These are phyloP conservation scores for Myochromella boudieri DNA, from an alignment of 768 basidiomycete species.

Conservation along the genomic window DNA sequence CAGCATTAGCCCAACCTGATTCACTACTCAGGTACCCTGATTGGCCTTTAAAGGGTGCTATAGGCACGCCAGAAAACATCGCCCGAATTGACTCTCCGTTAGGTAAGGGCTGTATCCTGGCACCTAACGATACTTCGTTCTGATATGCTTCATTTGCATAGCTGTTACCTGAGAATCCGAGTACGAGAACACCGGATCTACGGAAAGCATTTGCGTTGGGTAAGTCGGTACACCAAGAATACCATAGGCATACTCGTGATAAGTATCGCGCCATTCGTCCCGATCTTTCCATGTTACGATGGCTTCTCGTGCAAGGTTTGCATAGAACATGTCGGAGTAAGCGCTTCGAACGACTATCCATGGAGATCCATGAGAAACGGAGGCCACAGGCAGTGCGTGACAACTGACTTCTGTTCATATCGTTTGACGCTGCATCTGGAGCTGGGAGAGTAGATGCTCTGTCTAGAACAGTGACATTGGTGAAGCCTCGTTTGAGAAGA, in stretches of 20 bases:
- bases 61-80: slow-evolving; percentile 42
- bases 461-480: slow-evolving; percentile 74
- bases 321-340: slow-evolving; percentile 69
- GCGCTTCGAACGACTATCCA: slow-evolving; percentile 69
- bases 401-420: slow-evolving; percentile 47
- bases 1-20: slow-evolving; percentile 85
- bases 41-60: slow-evolving; percentile 32
- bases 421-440: slow-evolving; percentile 72
- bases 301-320: slow-evolving; percentile 73
- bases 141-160: slow-evolving; percentile 56
- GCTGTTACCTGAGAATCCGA: slow-evolving; percentile 35
- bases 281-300: slow-evolving; percentile 73
- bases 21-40: slow-evolving; percentile 72
- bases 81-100: slow-evolving; percentile 40
- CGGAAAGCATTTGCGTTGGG: slow-evolving; percentile 2
- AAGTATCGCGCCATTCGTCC: slow-evolving; percentile 66
- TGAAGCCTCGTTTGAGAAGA: slow-evolving; percentile 69
- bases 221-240: slow-evolving; percentile 12
- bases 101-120: slow-evolving; percentile 41
- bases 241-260: slow-evolving; percentile 70
- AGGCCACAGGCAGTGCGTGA: not conserved
- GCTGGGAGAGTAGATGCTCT: slow-evolving; percentile 70
- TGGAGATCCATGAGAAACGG: not conserved
- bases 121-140: slow-evolving; percentile 64
- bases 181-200: slow-evolving; percentile 70